Evolutionary conservation across 2,329 filamentous ascomycete species (phyloP).

Genomic region (Trichoderma citrinoviride): DNA sequence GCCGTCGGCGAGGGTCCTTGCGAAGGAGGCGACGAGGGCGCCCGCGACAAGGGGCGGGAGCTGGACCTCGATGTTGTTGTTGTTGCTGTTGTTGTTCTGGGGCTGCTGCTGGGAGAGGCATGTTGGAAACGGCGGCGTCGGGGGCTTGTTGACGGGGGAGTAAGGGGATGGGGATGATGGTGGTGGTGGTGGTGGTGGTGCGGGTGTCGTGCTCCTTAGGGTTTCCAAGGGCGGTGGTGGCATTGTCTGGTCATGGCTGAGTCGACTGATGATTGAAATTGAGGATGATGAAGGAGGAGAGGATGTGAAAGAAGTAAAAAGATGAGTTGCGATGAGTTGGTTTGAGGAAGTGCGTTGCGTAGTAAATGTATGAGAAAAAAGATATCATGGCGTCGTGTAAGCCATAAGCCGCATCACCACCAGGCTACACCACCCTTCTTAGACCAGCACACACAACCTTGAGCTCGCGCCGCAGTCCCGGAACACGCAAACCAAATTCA

Average conservation of each 20-base stretch:
- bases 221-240: slow-evolving; percentile 31
- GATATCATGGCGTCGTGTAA: background rate
- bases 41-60: slow-evolving; percentile 39
- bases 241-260: slow-evolving; percentile 33
- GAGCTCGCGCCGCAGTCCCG: slow-evolving; percentile 3
- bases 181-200: slow-evolving; percentile 23
- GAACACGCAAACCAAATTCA: background rate
- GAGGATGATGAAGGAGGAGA: background rate
- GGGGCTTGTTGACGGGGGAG: slow-evolving; percentile 34
- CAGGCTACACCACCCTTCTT: no score
- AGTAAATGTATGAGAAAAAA: no score
- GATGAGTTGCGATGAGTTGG: no score
- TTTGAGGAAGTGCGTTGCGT: no score
- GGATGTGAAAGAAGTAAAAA: no score
- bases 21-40: slow-evolving; percentile 37
- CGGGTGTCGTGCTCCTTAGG: slow-evolving; percentile 21
- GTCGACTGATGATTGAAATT: background rate
- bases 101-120: slow-evolving; percentile 32
- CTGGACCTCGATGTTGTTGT: slow-evolving; percentile 34
- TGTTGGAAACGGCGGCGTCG: slow-evolving; percentile 34
- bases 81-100: slow-evolving; percentile 8
- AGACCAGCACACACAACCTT: background rate
- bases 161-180: slow-evolving; percentile 13
- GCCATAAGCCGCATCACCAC: background rate
- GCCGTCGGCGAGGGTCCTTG: slow-evolving; percentile 35